phyloP scores from a whole-genome alignment of 768 basidiomycete species.

The Tricholoma sp. region DNA sequence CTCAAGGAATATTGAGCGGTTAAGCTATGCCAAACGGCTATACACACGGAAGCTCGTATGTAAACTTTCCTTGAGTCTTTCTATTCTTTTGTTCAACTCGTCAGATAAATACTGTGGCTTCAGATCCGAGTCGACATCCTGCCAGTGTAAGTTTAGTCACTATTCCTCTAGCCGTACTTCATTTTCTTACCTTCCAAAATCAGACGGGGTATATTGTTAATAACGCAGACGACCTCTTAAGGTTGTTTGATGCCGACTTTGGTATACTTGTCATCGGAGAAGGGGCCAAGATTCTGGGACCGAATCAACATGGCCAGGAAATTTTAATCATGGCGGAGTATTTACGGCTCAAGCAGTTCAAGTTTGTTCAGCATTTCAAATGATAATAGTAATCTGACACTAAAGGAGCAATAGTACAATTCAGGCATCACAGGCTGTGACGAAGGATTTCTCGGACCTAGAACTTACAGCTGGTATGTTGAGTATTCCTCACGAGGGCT shows the following conservation, averaged over 20 bases:
- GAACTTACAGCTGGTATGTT: constrained; percentile 42
- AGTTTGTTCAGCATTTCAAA: constrained; percentile 33
- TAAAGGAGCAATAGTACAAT: constrained; percentile 40
- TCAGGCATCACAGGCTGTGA: constrained; percentile 66
- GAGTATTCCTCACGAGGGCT: not conserved
- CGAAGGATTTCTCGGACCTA: constrained; percentile 68
- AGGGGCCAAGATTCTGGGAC: constrained; percentile 66
- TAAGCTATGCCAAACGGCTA: constrained; percentile 72
- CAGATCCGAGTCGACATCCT: constrained; percentile 62
- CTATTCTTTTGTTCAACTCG: constrained; percentile 4
- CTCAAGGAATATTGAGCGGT: constrained; percentile 71
- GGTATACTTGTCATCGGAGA: constrained; percentile 70
- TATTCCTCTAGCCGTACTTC: not conserved
- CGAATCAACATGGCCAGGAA: constrained; percentile 70
- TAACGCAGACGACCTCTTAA: constrained; percentile 73
- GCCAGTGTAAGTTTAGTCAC: constrained; percentile 17
- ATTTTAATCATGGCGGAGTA: constrained; percentile 78
- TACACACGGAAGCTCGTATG: constrained; percentile 70
- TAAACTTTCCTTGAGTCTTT: not conserved
- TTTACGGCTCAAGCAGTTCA: constrained; percentile 66
- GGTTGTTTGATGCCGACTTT: constrained; percentile 74
- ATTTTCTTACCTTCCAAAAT: not conserved
- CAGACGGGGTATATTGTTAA: constrained; percentile 74
- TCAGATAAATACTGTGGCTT: constrained; percentile 68
- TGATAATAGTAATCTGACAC: not conserved